Conservation (phyloP, 805 yeast species). For the Ogataea pignaliae region DNA sequence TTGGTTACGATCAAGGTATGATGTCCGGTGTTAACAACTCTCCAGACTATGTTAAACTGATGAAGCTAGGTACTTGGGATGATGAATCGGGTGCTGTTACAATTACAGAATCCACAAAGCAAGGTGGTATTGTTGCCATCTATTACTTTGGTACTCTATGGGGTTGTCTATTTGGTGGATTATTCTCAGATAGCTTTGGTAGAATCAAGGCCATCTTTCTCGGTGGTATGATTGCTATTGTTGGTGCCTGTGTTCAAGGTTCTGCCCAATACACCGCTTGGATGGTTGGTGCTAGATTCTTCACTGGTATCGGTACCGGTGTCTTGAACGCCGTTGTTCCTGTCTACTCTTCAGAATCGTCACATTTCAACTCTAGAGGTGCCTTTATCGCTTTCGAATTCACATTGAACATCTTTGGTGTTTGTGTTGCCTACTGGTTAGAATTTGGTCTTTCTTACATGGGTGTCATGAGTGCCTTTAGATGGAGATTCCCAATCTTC, state of each 20-base stretch:
- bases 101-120: conserved; percentile 14
- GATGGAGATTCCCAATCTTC: conserved; percentile 34
- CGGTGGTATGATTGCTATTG: conserved; percentile 23
- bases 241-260: conserved; percentile 31
- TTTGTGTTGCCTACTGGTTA: conserved; percentile 34
- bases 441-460: conserved; percentile 34
- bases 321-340: conserved; percentile 34
- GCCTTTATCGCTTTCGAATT: conserved; percentile 32
- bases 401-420: conserved; percentile 24
- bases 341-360: conserved; percentile 34
- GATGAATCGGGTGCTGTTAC: conserved; percentile 13
- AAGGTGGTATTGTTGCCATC: conserved; percentile 43
- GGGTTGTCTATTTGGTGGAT: conserved; percentile 28
- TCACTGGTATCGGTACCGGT: conserved; percentile 34
- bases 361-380: conserved; percentile 33
- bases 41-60: conserved; percentile 14
- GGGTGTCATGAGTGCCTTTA: conserved; percentile 16
- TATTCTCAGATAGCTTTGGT: conserved; percentile 32
- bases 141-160: conserved; percentile 44
- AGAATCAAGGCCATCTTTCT: conserved; percentile 23
- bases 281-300: conserved; percentile 32
- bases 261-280: conserved; percentile 15
- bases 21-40: conserved; percentile 38
- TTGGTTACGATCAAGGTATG: conserved; percentile 45
- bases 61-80: conserved; percentile 18